phyloP scores from a whole-genome alignment of 208 protist genomes.

The Trichomonas gallinae region DNA sequence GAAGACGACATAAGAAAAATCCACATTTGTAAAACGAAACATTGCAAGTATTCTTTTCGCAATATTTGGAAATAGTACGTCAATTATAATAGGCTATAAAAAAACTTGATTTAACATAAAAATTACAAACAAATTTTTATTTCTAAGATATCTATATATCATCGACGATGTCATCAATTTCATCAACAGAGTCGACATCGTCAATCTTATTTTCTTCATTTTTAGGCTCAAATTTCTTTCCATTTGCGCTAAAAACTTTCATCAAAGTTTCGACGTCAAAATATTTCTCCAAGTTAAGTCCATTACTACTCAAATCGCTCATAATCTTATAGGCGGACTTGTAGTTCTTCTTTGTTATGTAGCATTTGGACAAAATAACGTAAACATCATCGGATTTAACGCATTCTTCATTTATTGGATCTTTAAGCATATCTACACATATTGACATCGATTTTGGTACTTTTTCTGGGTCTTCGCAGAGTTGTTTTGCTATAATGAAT shows the following conservation, averaged over 20 bases:
- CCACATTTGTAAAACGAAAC: too few relatives aligned
- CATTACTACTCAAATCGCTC: background rate
- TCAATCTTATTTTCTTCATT: background rate
- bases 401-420: background rate
- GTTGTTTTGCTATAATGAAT: background rate
- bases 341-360: background rate
- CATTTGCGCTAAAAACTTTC: background rate
- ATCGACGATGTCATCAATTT: background rate
- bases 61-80: too few relatives aligned
- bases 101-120: too few relatives aligned
- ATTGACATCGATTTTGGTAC: background rate
- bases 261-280: background rate
- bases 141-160: background rate
- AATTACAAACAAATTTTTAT: too few relatives aligned
- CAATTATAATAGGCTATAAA: too few relatives aligned
- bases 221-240: background rate
- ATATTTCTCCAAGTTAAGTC: background rate
- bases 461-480: background rate
- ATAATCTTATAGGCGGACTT: background rate
- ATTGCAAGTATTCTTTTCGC: too few relatives aligned
- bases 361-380: background rate
- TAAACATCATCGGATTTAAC: background rate
- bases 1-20: too few relatives aligned
- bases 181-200: background rate
- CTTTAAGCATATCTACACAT: background rate